A percentile compares a stretch with the other conserved stretches of the same genome.
These are phyloP conservation scores for Trapa bicornis DNA, from an alignment of 345 rosid species.

Conservation along the genomic window DNA sequence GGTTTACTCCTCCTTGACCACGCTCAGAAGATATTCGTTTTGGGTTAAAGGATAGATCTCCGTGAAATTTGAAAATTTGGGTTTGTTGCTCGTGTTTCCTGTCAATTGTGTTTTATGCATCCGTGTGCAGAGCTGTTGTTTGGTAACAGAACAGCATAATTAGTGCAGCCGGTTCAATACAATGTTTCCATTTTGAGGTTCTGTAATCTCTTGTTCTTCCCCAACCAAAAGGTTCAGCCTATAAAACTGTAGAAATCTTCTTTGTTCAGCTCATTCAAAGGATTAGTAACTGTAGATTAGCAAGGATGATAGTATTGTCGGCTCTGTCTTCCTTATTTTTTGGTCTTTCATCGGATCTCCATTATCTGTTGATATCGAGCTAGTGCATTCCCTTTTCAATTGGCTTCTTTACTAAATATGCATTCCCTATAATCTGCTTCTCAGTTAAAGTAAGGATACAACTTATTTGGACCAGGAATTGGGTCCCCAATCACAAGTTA, in stretches of 20 bases:
- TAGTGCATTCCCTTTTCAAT: not conserved
- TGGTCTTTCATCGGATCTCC: not conserved
- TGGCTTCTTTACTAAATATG: not conserved
- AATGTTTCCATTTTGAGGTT: not conserved
- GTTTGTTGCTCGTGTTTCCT: too few species aligned
- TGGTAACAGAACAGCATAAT: not conserved
- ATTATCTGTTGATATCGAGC: not conserved
- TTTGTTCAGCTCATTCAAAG: too few species aligned
- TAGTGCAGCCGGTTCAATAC: not conserved
- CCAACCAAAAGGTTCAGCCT: not conserved
- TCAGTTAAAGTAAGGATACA: not conserved
- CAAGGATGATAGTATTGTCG: not conserved
- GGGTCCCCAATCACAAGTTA: not conserved
- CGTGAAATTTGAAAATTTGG: too few species aligned
- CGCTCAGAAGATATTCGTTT: too few species aligned
- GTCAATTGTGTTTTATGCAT: not conserved
- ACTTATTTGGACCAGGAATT: not conserved
- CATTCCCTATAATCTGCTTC: not conserved
- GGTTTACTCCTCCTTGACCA: too few species aligned
- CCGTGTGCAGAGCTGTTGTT: not conserved
- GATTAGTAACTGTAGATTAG: not conserved
- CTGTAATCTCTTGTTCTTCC: not conserved
- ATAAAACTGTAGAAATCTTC: not conserved
- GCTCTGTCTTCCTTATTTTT: not conserved
- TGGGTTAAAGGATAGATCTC: too few species aligned